Conservation (phyloP, 2,329 filamentous ascomycete species). For the Pseudogymnoascus sp. region DNA sequence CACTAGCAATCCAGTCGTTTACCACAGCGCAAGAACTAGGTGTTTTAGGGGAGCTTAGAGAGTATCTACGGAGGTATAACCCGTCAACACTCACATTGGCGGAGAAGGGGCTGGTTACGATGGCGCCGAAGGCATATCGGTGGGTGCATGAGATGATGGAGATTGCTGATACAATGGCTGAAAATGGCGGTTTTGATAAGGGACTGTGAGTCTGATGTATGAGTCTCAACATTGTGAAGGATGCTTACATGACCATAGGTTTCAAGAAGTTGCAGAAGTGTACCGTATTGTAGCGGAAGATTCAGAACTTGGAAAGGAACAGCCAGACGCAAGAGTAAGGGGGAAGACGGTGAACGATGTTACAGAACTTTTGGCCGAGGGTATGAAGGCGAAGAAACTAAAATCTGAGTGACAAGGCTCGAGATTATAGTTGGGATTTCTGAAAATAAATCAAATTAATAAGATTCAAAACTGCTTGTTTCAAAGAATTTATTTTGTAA, state of each 20-base stretch:
- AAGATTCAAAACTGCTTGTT: neutral
- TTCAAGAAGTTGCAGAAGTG: slow-evolving; percentile 47
- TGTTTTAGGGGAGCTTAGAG: slow-evolving; percentile 39
- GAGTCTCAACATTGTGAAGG: neutral
- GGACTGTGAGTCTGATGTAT: neutral
- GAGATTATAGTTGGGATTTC: neutral
- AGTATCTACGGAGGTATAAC: slow-evolving; percentile 3
- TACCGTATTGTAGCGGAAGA: slow-evolving; percentile 54
- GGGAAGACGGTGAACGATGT: slow-evolving; percentile 50
- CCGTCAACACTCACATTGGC: slow-evolving; percentile 32
- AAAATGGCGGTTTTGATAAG: slow-evolving; percentile 44
- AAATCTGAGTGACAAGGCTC: slow-evolving; percentile 12
- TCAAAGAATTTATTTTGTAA: neutral
- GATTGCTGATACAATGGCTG: slow-evolving; percentile 56
- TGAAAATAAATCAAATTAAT: neutral
- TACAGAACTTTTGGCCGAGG: slow-evolving; percentile 38
- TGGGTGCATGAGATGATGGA: slow-evolving; percentile 71
- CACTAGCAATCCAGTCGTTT: slow-evolving; percentile 60
- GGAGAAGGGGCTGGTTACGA: slow-evolving; percentile 45
- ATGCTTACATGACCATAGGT: slow-evolving; percentile 26
- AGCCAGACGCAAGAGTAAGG: slow-evolving; percentile 43
- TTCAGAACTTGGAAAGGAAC: slow-evolving; percentile 49
- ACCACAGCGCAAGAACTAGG: slow-evolving; percentile 56
- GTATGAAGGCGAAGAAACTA: slow-evolving; percentile 37
- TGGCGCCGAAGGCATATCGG: slow-evolving; percentile 66